Evolutionary conservation across 352 stramenopile genomes (phyloP).

Genomic region (Blastocystis sp.): DNA sequence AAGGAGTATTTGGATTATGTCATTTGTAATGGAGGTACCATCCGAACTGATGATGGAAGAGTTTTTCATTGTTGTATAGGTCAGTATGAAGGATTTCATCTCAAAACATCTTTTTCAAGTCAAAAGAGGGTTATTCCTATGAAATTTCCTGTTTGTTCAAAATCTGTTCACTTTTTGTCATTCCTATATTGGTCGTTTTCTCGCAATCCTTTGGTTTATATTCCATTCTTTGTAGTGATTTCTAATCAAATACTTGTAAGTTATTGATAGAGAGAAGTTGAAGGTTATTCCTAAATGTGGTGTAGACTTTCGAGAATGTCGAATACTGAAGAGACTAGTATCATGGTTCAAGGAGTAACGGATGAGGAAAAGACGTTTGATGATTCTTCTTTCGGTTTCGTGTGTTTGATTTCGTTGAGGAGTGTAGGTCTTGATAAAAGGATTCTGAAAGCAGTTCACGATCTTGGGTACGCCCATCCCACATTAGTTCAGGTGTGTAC

Average conservation of each 20-base stretch:
- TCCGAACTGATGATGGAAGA: background rate
- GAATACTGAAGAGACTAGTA: background rate
- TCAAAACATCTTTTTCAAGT: background rate
- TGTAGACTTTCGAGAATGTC: constrained; percentile 2
- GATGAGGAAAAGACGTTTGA: constrained; percentile 59
- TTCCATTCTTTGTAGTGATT: background rate
- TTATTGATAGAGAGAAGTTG: background rate
- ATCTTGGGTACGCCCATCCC: constrained; percentile 79
- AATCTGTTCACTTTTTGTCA: background rate
- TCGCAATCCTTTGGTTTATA: background rate
- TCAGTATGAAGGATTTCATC: constrained; percentile 4
- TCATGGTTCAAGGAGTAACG: constrained; percentile 31
- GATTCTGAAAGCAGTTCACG: constrained; percentile 75
- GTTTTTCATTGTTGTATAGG: constrained; percentile 33
- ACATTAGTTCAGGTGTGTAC: constrained; percentile 72
- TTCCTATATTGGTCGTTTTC: background rate
- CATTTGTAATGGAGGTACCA: background rate
- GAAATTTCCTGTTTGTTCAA: background rate
- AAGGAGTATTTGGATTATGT: background rate
- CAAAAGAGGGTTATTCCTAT: background rate
- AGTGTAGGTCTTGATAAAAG: constrained; percentile 77
- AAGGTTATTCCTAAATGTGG: background rate
- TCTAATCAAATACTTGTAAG: background rate
- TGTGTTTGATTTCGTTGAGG: constrained; percentile 65
- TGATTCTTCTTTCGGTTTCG: constrained; percentile 72